phyloP scores from a whole-genome alignment of 2,329 filamentous ascomycete genomes.

The Aspergillus intermedius region DNA sequence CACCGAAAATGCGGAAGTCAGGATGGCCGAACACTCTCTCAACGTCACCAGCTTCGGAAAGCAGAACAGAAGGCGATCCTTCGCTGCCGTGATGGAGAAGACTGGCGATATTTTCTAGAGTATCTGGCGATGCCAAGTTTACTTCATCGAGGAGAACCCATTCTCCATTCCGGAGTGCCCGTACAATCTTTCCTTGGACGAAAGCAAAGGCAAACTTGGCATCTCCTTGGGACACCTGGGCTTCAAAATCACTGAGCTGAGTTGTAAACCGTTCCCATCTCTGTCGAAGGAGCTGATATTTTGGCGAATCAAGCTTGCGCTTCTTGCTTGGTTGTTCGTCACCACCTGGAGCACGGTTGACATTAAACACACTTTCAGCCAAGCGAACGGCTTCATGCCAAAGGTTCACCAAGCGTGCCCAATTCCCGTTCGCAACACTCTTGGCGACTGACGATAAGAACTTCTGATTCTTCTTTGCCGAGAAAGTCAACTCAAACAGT shows the following conservation, averaged over 20 bases:
- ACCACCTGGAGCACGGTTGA: constrained; percentile 43
- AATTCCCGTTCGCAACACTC: constrained; percentile 73
- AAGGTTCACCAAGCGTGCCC: constrained; percentile 75
- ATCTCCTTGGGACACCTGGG: constrained; percentile 64
- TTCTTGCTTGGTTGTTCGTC: constrained; percentile 66
- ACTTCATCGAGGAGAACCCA: constrained; percentile 98
- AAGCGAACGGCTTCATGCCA: constrained; percentile 87
- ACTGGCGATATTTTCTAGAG: constrained; percentile 86
- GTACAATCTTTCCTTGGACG: constrained; percentile 90
- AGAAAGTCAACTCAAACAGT: constrained; percentile 82
- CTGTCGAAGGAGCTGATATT: constrained; percentile 51
- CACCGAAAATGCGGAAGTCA: constrained; percentile 91
- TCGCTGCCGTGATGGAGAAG: constrained; percentile 68
- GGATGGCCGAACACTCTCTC: constrained; percentile 84
- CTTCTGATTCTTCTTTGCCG: constrained; percentile 75
- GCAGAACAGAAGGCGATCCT: constrained; percentile 70
- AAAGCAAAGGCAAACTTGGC: constrained; percentile 90
- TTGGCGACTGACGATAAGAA: constrained; percentile 78
- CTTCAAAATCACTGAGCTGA: constrained; percentile 70
- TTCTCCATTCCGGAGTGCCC: constrained; percentile 90
- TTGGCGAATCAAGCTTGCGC: constrained; percentile 52
- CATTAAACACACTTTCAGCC: constrained; percentile 64
- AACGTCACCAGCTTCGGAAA: constrained; percentile 90
- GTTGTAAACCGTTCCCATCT: constrained; percentile 76
- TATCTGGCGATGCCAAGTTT: constrained; percentile 90